phyloP scores from a whole-genome alignment of 306 rosid species.

The Cicer yamashitae region DNA sequence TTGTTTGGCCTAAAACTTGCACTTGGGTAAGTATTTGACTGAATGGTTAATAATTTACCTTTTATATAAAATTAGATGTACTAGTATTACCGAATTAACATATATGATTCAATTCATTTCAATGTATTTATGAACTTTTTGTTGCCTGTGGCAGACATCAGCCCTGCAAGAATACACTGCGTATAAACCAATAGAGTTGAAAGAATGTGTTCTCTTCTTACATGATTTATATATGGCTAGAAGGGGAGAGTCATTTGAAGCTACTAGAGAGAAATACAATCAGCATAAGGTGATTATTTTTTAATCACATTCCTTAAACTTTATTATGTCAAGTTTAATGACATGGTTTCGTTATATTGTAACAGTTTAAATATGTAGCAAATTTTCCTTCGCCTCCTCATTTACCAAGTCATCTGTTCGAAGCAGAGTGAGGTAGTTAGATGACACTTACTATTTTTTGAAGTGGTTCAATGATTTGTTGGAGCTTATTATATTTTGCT shows the following conservation, averaged over 20 bases:
- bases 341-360: not conserved
- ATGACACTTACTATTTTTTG: not conserved
- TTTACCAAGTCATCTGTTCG: constrained; percentile 58
- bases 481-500: constrained; percentile 1
- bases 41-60: not conserved
- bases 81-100: not conserved
- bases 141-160: constrained; percentile 47
- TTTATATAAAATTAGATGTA: not conserved
- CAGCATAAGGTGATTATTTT: constrained; percentile 65
- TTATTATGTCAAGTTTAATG: not conserved
- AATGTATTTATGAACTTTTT: constrained; percentile 27
- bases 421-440: constrained; percentile 15
- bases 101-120: not conserved
- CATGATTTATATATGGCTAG: constrained; percentile 73
- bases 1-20: constrained; percentile 52
- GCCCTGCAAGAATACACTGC: constrained; percentile 54
- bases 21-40: constrained; percentile 70
- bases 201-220: constrained; percentile 62
- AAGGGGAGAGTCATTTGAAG: constrained; percentile 61
- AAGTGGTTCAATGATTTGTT: not conserved
- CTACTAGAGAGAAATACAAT: constrained; percentile 73
- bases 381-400: constrained; percentile 67
- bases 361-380: constrained; percentile 78
- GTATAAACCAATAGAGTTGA: constrained; percentile 60
- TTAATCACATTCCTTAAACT: not conserved